phyloP scores from a whole-genome alignment of 805 yeast species.

The Saccharomycopsis sp. region DNA sequence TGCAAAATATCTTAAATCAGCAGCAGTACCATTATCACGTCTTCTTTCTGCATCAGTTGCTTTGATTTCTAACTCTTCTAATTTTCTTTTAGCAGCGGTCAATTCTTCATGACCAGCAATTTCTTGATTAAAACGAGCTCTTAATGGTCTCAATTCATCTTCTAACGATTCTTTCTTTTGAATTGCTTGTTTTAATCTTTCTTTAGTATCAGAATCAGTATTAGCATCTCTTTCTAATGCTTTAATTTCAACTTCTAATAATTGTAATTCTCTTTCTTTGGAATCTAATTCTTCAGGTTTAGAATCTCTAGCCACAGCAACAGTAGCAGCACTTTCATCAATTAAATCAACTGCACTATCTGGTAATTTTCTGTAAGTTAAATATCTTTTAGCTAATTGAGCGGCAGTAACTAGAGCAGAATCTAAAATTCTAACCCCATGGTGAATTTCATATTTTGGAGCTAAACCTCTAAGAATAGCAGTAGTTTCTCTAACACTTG shows the following conservation, averaged over 20 bases:
- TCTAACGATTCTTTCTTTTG: constrained; percentile 73
- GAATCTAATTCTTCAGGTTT: constrained; percentile 95
- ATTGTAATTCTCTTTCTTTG: constrained; percentile 83
- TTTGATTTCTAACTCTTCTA: constrained; percentile 87
- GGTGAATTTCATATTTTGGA: constrained; percentile 91
- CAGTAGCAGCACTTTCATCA: constrained; percentile 94
- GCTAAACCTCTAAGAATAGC: constrained; percentile 96
- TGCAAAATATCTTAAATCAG: constrained; percentile 94
- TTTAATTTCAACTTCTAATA: constrained; percentile 89
- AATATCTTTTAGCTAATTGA: constrained; percentile 84
- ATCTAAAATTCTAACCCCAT: constrained; percentile 93
- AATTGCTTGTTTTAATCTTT: constrained; percentile 70
- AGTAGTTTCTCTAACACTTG: constrained; percentile 84
- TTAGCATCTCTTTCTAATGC: constrained; percentile 95
- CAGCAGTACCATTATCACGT: constrained; percentile 87
- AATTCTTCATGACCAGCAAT: constrained; percentile 86
- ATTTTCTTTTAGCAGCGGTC: constrained; percentile 77
- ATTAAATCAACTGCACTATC: constrained; percentile 95
- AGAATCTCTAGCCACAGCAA: constrained; percentile 96
- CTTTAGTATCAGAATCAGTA: constrained; percentile 72
- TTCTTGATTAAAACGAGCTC: constrained; percentile 79
- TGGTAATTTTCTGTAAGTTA: constrained; percentile 91
- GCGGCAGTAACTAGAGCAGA: constrained; percentile 92
- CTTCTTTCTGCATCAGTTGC: constrained; percentile 97
- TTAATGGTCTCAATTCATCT: constrained; percentile 75